Percentiles rank a stretch among this genome's conserved stretches.
These are phyloP conservation scores for Hamamelis virginiana DNA, from an alignment of 164 flowering plant genomes.

Conservation along the genomic window DNA sequence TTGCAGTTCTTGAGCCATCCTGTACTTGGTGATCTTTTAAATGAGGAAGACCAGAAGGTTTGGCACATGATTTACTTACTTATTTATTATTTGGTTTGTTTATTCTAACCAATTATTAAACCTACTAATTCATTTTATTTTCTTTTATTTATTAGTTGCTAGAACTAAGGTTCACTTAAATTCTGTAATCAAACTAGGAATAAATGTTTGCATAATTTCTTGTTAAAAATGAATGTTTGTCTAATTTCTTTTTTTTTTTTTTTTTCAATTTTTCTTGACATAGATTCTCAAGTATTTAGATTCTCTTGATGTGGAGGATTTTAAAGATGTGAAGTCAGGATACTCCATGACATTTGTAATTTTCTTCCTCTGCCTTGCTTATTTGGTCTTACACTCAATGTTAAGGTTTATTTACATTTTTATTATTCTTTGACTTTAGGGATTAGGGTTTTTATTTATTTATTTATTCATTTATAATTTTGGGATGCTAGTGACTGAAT, in stretches of 20 bases:
- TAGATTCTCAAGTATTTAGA: conserved; percentile 75
- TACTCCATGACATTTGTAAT: conserved; percentile 81
- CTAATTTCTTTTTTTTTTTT: background rate
- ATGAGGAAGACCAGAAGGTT: conserved; percentile 88
- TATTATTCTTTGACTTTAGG: too few relatives aligned
- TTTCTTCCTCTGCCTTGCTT: background rate
- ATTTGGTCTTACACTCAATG: background rate
- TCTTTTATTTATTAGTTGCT: too few relatives aligned
- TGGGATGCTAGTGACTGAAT: too few relatives aligned
- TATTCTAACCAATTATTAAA: too few relatives aligned
- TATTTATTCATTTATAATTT: too few relatives aligned
- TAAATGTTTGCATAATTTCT: too few relatives aligned
- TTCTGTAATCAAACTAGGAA: too few relatives aligned
- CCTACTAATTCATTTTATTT: too few relatives aligned
- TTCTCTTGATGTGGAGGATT: conserved; percentile 83
- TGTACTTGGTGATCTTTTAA: conserved; percentile 65
- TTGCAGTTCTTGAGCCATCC: conserved; percentile 91
- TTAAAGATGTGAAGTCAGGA: conserved; percentile 78
- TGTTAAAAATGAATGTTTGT: background rate
- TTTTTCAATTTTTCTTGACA: background rate
- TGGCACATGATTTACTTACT: background rate
- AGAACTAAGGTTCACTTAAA: too few relatives aligned
- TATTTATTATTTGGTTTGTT: too few relatives aligned
- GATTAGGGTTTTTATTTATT: too few relatives aligned
- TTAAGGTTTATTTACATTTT: background rate